Percentiles rank a stretch among this genome's conserved stretches.
phyloP scores from a whole-genome alignment of 345 rosid genomes.

The rapeseed (Brassica napus) region DNA sequence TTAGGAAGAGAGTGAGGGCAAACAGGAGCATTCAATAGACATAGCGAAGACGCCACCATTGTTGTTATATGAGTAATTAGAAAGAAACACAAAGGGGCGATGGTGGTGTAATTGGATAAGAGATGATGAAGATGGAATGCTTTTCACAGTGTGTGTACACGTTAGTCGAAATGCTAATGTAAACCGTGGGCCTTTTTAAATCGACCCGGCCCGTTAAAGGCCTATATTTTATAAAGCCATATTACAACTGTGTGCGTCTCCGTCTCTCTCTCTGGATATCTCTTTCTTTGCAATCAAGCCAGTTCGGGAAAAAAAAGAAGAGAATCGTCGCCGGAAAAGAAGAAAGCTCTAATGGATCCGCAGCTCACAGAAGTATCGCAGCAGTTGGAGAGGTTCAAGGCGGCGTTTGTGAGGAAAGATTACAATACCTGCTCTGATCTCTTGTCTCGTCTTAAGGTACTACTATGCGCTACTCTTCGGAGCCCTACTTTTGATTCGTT shows the following conservation, averaged over 20 bases:
- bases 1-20: conserved; percentile 41
- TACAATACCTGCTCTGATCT: conserved; percentile 50
- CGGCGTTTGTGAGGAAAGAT: conserved; percentile 74
- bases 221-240: background rate
- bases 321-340: background rate
- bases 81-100: conserved; percentile 8
- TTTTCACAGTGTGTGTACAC: no score
- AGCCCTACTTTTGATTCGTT: conserved; percentile 41
- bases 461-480: conserved; percentile 14
- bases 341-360: conserved; percentile 66
- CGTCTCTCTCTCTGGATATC: background rate
- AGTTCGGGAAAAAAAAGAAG: background rate
- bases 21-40: conserved; percentile 41
- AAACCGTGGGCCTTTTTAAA: no score
- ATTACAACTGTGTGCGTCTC: background rate
- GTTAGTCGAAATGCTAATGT: no score
- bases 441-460: conserved; percentile 88
- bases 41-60: conserved; percentile 58
- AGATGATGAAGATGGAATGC: conserved; percentile 3
- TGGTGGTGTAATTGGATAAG: conserved; percentile 23
- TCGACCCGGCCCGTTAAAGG: no score
- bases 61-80: conserved; percentile 3
- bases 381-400: conserved; percentile 84
- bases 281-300: conserved; percentile 50
- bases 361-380: conserved; percentile 78